These are phyloP conservation scores for Lepidopterella palustris DNA, from an alignment of 495 filamentous ascomycete genomes.

Conservation along the genomic window DNA sequence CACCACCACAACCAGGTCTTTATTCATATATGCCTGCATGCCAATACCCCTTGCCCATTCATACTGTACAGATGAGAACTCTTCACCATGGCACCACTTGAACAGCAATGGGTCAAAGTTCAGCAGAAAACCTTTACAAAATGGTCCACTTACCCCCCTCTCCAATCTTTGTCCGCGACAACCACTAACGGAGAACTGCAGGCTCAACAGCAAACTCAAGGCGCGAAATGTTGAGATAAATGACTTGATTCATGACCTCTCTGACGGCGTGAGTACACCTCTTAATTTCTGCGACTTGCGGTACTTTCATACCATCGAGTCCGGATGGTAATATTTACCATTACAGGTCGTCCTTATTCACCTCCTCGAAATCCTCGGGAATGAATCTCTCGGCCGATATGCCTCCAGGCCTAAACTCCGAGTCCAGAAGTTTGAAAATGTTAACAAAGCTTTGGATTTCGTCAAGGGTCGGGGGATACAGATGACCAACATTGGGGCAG, in stretches of 20 bases:
- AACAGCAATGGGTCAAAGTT: constrained; percentile 92
- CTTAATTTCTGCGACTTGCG: not conserved
- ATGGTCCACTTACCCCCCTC: constrained; percentile 53
- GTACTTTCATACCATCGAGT: not conserved
- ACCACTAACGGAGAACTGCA: constrained; percentile 31
- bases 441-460: constrained; percentile 88
- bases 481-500: constrained; percentile 96
- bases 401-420: constrained; percentile 90
- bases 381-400: constrained; percentile 92
- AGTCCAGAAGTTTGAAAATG: constrained; percentile 97
- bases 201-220: constrained; percentile 92
- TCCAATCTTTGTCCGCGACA: not conserved
- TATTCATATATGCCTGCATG: not conserved
- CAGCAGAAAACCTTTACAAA: constrained; percentile 99
- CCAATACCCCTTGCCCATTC: constrained; percentile 1
- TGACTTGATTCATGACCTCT: constrained; percentile 80
- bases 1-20: not conserved
- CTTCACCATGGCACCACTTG: constrained; percentile 51
- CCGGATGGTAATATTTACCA: constrained; percentile 2
- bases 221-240: constrained; percentile 66
- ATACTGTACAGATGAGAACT: not conserved
- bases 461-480: constrained; percentile 87
- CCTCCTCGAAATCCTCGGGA: constrained; percentile 88
- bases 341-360: constrained; percentile 85
- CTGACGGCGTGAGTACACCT: constrained; percentile 70